Conservation (phyloP, 1,284 basidiomycete genomes). For the Cryptococcus amylolentus region DNA sequence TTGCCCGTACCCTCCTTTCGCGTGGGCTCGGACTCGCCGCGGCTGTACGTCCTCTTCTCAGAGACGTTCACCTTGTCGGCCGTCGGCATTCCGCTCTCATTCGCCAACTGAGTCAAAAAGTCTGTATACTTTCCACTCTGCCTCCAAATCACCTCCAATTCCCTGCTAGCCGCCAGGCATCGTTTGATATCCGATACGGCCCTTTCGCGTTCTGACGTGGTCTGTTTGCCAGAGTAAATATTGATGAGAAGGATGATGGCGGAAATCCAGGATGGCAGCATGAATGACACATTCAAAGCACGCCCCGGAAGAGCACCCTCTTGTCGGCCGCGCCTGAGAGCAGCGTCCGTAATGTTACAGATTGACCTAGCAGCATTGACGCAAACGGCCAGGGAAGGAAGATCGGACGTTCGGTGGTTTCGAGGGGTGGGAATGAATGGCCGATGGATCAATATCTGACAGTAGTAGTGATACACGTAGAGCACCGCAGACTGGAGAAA, state of each 20-base stretch:
- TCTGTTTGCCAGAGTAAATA: conserved; percentile 67
- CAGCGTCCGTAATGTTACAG: conserved; percentile 63
- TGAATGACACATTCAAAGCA: conserved; percentile 29
- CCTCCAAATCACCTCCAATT: conserved; percentile 56
- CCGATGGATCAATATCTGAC: conserved; percentile 68
- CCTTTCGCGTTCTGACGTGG: conserved; percentile 57
- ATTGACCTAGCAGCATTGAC: conserved; percentile 77
- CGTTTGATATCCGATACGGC: conserved; percentile 68
- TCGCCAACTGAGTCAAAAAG: conserved; percentile 29
- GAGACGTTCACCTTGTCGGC: conserved; percentile 2
- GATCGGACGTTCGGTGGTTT: conserved; percentile 35
- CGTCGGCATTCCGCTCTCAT: conserved; percentile 13
- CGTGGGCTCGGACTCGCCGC: neutral
- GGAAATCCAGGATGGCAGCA: conserved; percentile 58
- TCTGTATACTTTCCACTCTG: conserved; percentile 46
- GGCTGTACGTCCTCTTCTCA: conserved; percentile 7
- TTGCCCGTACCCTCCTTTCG: neutral
- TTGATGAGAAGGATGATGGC: conserved; percentile 67
- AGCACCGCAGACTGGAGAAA: conserved; percentile 69
- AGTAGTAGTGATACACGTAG: conserved; percentile 65
- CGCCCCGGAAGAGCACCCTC: conserved; percentile 50
- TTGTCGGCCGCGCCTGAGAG: conserved; percentile 36
- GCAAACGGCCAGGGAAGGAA: conserved; percentile 74
- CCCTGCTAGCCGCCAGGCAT: conserved; percentile 61
- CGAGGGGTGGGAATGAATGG: conserved; percentile 66